Percentiles rank a stretch among this genome's conserved stretches.
Evolutionary conservation across 805 yeast genomes (phyloP).

Genomic region (Lipomyces orientalis): DNA sequence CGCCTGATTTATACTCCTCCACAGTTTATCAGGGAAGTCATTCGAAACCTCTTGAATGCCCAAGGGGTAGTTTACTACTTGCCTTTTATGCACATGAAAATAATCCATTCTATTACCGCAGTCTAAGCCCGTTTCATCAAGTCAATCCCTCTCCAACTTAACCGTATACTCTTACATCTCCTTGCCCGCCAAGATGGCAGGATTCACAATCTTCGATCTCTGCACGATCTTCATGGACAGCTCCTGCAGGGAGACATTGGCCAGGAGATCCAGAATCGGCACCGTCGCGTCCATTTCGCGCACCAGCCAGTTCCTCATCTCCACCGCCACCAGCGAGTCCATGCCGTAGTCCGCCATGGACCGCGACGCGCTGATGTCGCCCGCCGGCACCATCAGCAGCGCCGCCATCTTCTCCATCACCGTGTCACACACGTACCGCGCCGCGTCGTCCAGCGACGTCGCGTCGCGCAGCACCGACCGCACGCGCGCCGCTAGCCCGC

Average conservation of each 20-base stretch:
- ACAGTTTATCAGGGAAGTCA: too few relatives aligned
- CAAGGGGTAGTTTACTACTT: too few relatives aligned
- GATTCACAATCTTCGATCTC: neutral
- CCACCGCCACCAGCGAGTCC: neutral
- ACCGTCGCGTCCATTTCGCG: neutral
- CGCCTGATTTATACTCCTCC: too few relatives aligned
- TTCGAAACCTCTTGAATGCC: too few relatives aligned
- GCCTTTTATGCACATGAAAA: too few relatives aligned
- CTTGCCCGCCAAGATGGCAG: neutral
- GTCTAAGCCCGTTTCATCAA: neutral
- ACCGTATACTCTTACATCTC: neutral
- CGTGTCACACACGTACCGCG: neutral
- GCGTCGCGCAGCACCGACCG: neutral
- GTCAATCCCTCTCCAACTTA: neutral
- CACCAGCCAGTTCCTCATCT: neutral
- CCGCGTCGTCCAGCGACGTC: neutral
- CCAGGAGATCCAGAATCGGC: neutral
- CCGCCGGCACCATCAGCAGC: conserved; percentile 1
- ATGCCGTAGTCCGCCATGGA: neutral
- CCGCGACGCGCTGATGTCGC: neutral
- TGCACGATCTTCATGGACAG: neutral
- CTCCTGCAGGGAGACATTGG: neutral
- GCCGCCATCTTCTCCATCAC: neutral
- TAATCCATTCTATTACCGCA: neutral
- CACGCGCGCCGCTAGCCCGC: neutral